Evolutionary conservation across 306 rosid species (phyloP).

Genomic region (Vachellia collinsii): DNA sequence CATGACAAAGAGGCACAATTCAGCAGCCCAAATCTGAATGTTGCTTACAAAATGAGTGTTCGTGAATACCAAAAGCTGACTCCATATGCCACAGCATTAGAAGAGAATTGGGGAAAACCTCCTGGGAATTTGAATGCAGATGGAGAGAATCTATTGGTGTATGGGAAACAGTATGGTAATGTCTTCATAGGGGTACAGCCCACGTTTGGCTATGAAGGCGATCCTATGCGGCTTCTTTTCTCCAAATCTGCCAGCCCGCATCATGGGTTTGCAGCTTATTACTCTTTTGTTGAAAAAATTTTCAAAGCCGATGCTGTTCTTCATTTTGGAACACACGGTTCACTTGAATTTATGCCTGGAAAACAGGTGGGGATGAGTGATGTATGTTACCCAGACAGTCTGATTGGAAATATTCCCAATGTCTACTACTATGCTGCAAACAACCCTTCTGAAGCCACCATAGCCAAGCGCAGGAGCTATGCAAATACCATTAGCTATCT

Average conservation of each 20-base stretch:
- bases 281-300: conserved; percentile 86
- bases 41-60: conserved; percentile 91
- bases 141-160: conserved; percentile 93
- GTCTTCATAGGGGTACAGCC: conserved; percentile 98
- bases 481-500: conserved; percentile 97
- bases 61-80: conserved; percentile 86
- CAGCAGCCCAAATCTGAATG: conserved; percentile 90
- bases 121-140: conserved; percentile 96
- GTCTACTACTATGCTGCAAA: conserved; percentile 95
- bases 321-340: conserved; percentile 97
- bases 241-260: conserved; percentile 99
- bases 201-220: conserved; percentile 96
- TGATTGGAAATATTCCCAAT: conserved; percentile 93
- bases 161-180: conserved; percentile 90
- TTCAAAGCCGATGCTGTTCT: conserved; percentile 96
- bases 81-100: conserved; percentile 79
- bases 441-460: conserved; percentile 97
- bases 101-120: conserved; percentile 98
- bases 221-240: conserved; percentile 96
- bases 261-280: conserved; percentile 97
- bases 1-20: conserved; percentile 99
- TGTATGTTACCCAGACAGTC: conserved; percentile 90
- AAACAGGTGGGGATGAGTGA: conserved; percentile 99
- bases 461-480: conserved; percentile 97
- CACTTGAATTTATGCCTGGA: conserved; percentile 99